Percentiles rank a stretch among this genome's conserved stretches.
Conservation (phyloP, 2,329 filamentous ascomycete genomes). For the Xylariaceae sp. region DNA sequence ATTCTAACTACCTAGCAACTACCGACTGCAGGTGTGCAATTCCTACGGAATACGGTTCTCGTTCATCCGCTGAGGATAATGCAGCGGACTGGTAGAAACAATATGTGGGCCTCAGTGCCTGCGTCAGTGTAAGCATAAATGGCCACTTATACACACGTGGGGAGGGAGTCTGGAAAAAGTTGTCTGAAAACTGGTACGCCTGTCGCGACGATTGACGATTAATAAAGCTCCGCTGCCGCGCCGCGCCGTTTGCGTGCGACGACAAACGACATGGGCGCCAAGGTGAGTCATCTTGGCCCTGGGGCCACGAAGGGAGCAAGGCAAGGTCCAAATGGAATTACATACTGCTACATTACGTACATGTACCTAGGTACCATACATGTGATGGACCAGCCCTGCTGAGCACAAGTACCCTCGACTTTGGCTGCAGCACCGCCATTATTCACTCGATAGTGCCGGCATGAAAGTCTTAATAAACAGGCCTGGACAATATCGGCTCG, state of each 20-base stretch:
- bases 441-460: slow-evolving; percentile 28
- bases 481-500: slow-evolving; percentile 24
- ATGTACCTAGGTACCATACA: slow-evolving; percentile 16
- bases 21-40: slow-evolving; percentile 10
- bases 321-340: slow-evolving; percentile 3
- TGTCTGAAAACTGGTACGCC: background rate
- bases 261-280: background rate
- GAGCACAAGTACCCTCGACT: background rate
- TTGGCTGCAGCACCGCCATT: background rate
- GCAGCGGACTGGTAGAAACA: no score
- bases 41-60: slow-evolving; percentile 10
- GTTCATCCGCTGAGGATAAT: no score
- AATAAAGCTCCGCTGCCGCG: slow-evolving; percentile 1
- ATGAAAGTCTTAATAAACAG: slow-evolving; percentile 16
- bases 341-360: background rate
- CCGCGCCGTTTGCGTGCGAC: slow-evolving; percentile 14
- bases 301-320: slow-evolving; percentile 5
- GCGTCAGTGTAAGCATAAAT: background rate
- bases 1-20: no score
- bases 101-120: no score
- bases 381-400: background rate
- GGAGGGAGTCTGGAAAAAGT: background rate
- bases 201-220: background rate
- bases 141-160: background rate
- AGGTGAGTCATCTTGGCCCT: background rate